Evolutionary conservation across 768 basidiomycete species (phyloP).

Genomic region (Lactarius akahatsu): DNA sequence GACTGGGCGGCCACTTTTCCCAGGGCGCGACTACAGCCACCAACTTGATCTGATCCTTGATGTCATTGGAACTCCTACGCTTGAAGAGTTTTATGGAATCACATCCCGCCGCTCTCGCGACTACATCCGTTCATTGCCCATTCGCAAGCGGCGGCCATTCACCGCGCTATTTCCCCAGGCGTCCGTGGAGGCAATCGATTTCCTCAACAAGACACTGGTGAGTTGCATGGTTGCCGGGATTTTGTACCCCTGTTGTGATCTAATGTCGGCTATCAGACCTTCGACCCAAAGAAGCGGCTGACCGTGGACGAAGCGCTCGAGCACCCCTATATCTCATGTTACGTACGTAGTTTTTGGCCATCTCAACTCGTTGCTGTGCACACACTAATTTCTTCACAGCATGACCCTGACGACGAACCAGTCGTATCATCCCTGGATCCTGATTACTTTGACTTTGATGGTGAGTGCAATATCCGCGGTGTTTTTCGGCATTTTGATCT

Average conservation of each 20-base stretch:
- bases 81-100: constrained; percentile 91
- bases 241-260: background rate
- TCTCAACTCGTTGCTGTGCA: background rate
- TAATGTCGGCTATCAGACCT: constrained; percentile 50
- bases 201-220: constrained; percentile 69
- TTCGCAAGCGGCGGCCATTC: constrained; percentile 74
- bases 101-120: constrained; percentile 81
- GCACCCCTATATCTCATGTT: constrained; percentile 80
- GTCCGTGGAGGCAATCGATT: constrained; percentile 68
- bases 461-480: constrained; percentile 42
- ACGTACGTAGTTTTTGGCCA: constrained; percentile 45
- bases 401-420: constrained; percentile 91
- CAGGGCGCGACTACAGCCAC: constrained; percentile 83
- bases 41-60: constrained; percentile 88
- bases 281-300: constrained; percentile 84
- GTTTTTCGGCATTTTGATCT: constrained; percentile 1
- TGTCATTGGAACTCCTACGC: constrained; percentile 82
- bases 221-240: constrained; percentile 23
- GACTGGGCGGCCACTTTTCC: constrained; percentile 79
- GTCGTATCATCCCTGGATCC: constrained; percentile 74
- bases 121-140: constrained; percentile 84
- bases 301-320: constrained; percentile 79
- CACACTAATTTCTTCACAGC: constrained; percentile 42
- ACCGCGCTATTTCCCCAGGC: constrained; percentile 74
- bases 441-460: constrained; percentile 89